Evolutionary conservation across 306 rosid genomes (phyloP).

Genomic region (Rosa persica): DNA sequence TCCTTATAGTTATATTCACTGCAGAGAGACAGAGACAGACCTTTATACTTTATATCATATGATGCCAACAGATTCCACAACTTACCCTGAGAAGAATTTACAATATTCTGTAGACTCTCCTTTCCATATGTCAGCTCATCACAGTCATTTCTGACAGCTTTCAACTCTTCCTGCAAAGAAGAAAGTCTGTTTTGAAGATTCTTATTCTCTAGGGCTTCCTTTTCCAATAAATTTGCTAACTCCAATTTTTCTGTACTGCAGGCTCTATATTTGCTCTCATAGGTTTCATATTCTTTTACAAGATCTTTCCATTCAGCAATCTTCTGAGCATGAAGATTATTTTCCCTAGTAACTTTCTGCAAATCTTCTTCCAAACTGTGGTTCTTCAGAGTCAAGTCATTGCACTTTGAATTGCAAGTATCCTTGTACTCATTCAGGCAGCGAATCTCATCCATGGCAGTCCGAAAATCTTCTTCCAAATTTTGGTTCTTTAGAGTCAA

Average conservation of each 20-base stretch:
- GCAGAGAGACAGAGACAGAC: conserved; percentile 42
- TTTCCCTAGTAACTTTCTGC: conserved; percentile 46
- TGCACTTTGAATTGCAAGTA: conserved; percentile 52
- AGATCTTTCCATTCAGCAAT: conserved; percentile 53
- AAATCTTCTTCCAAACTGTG: conserved; percentile 60
- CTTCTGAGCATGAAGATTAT: conserved; percentile 54
- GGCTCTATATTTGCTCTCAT: conserved; percentile 51
- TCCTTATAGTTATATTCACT: conserved; percentile 37
- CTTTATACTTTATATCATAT: conserved; percentile 35
- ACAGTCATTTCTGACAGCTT: conserved; percentile 46
- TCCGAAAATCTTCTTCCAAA: conserved; percentile 57
- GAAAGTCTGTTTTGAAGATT: conserved; percentile 50
- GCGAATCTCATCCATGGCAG: conserved; percentile 41
- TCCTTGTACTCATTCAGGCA: conserved; percentile 60
- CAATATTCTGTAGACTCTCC: conserved; percentile 58
- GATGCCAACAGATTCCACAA: conserved; percentile 58
- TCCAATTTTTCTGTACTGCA: conserved; percentile 65
- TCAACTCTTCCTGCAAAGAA: conserved; percentile 62
- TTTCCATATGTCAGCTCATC: conserved; percentile 53
- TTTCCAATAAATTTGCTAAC: conserved; percentile 50
- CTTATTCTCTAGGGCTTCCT: conserved; percentile 49
- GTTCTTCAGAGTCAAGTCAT: conserved; percentile 62
- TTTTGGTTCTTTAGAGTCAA: conserved; percentile 59
- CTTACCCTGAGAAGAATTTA: conserved; percentile 42
- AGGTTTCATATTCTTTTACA: conserved; percentile 53